phyloP scores from a whole-genome alignment of 352 stramenopile species.

The Pythium brassicae region DNA sequence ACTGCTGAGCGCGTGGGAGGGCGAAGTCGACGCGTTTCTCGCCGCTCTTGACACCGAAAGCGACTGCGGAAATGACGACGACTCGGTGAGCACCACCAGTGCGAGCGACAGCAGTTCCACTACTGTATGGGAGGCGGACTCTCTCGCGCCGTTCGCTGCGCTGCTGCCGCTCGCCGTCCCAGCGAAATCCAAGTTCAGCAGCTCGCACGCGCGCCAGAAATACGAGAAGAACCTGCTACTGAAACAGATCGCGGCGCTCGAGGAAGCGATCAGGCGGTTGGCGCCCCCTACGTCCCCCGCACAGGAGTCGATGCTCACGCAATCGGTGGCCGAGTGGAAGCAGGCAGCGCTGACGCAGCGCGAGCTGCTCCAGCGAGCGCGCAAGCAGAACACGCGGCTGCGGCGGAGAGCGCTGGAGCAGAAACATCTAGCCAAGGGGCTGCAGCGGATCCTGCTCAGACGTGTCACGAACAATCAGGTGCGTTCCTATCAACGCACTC shows the following conservation, averaged over 20 bases:
- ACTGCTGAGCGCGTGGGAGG: neutral
- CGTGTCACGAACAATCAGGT: neutral
- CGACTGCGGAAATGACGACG: neutral
- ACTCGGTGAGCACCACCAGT: neutral
- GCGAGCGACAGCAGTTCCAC: neutral
- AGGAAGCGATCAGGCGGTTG: neutral
- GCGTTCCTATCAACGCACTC: neutral
- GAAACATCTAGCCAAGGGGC: constrained; percentile 16
- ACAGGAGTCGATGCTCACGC: neutral
- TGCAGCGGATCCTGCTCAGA: constrained; percentile 21
- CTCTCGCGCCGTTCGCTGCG: neutral
- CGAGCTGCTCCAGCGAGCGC: constrained; percentile 2
- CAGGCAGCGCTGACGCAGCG: constrained; percentile 4
- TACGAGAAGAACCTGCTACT: neutral
- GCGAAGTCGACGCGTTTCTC: neutral
- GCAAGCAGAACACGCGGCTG: constrained; percentile 15
- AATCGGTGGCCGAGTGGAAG: neutral
- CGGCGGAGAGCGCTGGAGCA: constrained; percentile 10
- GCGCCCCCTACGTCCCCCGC: neutral
- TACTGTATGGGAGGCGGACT: neutral
- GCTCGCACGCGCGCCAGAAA: neutral
- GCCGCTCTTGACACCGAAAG: neutral
- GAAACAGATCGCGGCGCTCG: neutral
- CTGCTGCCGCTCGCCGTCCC: neutral
- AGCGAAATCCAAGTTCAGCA: neutral